These are phyloP conservation scores for Colletotrichum sp. DNA, from an alignment of 2,329 filamentous ascomycete genomes.

Conservation along the genomic window DNA sequence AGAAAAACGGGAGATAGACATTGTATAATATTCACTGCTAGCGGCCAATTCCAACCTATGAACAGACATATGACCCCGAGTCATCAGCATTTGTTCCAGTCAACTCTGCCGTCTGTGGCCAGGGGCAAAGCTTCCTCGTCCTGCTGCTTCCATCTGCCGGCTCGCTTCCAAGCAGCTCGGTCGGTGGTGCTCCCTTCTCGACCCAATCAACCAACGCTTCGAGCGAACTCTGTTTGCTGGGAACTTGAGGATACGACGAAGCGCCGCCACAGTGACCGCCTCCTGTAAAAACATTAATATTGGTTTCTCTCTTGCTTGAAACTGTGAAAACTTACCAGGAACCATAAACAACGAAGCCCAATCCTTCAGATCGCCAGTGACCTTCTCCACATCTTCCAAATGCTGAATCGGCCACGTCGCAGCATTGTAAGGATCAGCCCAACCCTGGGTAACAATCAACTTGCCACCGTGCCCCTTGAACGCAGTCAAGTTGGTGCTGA, in stretches of 20 bases:
- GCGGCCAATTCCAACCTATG: neutral
- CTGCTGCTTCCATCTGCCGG: neutral
- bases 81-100: neutral
- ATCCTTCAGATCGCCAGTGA: constrained; percentile 15
- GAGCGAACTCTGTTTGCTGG: neutral
- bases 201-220: constrained; percentile 1
- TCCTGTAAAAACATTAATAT: neutral
- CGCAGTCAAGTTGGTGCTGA: neutral
- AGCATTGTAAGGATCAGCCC: constrained; percentile 1
- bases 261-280: constrained; percentile 8
- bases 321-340: neutral
- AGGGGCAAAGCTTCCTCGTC: constrained; percentile 5
- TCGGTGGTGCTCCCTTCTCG: neutral
- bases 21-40: neutral
- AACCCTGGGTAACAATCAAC: neutral
- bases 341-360: constrained; percentile 7
- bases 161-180: neutral
- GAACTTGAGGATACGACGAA: neutral
- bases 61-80: neutral
- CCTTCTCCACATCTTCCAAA: constrained; percentile 32
- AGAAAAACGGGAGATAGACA: neutral
- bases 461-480: neutral
- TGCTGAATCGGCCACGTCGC: constrained; percentile 8
- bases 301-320: fast-evolving
- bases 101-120: neutral